Base-by-base conservation (phyloP, 2,329 filamentous ascomycete genomes). In the Ophiostoma ulmi region DNA sequence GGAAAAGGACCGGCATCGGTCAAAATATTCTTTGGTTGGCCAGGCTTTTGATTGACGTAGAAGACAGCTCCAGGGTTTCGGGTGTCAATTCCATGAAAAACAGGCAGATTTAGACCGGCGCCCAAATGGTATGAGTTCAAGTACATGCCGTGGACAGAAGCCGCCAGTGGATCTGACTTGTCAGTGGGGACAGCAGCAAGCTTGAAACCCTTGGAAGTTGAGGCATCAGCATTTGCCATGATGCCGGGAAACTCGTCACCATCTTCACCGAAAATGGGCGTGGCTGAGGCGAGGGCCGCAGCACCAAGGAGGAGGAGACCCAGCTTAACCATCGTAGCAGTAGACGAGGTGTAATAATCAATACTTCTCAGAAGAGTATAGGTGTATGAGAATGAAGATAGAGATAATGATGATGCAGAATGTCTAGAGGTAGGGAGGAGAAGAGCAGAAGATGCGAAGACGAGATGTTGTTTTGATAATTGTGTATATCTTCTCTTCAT, bases 1-100 rank as follows among this genome's bases (percentile, higher is more conserved):
- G 83, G 80, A 70, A 4, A 76, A 76, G 4, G 80, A 80, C 6
- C 76, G 79, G 41, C 80, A 72, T 84, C 82, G 36, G 79, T 80
- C 39, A 85, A 70, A 68, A 82, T 75, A 61, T 77, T 78, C 76
- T 22, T 74, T 73, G 7, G 79, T 73, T 55, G 82, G 78, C 7
- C 74, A 81, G 68, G 52, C 26, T 39, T 68, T 11, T 52, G 83
- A 74, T 86, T 86, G 71, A 82, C 77, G 79, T 85, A 86, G 75
- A 85, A 86, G 71, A 81, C 74, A 67, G 78, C 77, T 6, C 76
- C 76, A 17, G 70, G 67, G 5, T 64, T 70, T 11, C 36, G 26
- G 2, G 72, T 69, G 39, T 72, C 68, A 38, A 76, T 74, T 26
- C 74, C 72, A 6, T 73, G 71, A 14, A 83, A 76, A 1, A 81